Conservation (phyloP, 2,329 filamentous ascomycete species). For the Diaporthe sp. region DNA sequence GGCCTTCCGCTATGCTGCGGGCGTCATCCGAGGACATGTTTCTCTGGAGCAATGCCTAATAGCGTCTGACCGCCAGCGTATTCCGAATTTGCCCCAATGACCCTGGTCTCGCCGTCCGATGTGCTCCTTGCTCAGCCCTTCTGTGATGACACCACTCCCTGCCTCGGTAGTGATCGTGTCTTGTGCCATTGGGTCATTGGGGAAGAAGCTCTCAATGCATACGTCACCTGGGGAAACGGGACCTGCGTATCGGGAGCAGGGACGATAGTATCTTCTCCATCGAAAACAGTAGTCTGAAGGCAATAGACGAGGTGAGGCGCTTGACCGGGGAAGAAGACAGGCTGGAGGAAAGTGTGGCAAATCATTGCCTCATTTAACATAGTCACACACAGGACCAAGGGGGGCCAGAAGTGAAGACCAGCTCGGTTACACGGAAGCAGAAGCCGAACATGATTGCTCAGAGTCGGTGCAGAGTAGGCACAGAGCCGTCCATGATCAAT, state of each 20-base stretch:
- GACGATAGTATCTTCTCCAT: not conserved
- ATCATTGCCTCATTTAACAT: conserved; percentile 22
- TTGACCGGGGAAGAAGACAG: not conserved
- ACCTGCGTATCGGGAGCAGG: not conserved
- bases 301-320: not conserved
- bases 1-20: not conserved
- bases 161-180: not conserved
- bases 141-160: not conserved
- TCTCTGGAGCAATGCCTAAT: not conserved
- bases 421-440: conserved; percentile 21
- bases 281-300: conserved; percentile 1
- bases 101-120: not conserved
- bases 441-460: conserved; percentile 1
- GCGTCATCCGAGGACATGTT: conserved; percentile 9
- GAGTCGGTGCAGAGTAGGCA: not conserved
- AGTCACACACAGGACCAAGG: conserved; percentile 21
- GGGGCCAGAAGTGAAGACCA: conserved; percentile 8
- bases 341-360: conserved; percentile 11
- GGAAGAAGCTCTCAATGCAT: not conserved
- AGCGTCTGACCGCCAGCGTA: not conserved
- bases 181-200: not conserved
- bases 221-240: not conserved
- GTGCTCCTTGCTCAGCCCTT: not conserved
- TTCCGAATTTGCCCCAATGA: not conserved
- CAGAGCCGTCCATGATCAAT: conserved; percentile 4